Base-by-base conservation (phyloP, 305 asterid genomes). In the Solanum chacoense region DNA sequence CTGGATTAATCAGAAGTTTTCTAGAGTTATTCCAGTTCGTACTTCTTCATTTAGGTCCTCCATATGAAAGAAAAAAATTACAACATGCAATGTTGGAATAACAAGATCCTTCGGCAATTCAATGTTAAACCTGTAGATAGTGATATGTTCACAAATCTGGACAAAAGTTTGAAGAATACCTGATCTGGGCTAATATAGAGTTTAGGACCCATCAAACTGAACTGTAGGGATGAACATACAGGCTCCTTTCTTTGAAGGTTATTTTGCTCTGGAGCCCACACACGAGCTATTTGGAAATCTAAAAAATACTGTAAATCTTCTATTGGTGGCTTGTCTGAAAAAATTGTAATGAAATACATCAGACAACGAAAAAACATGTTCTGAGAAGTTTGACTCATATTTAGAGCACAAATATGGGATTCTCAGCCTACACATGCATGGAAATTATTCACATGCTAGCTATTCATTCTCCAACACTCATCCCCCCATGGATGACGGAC, bases 201-300 rank as follows among this genome's bases (percentile, higher is more conserved):
- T 93, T 97, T 97, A 85, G 99, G 99, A 45, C 99, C 99, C 98
- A 97, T 97, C 93, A 97, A 93, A 89, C 99, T 97, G 94, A 97
- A 96, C 90, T 96, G 99, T 78, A 97, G 98, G 78, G 95, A 93
- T 10, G 94, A 88, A 84, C 99, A 97, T 13, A 97, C 99, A 12
- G 99, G 99, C 90, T 94, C 99, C 93, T 97, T 97, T 86, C 99
- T 87, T 79, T 94, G 99, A 89, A 94, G 93, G 88, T 91, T 95
- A 91, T 94, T 97, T 90, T 93, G 98, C 91, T 97, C 99, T 14
- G 99, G 99, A 87, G 99, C 99, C 99, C 99, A 97, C 88, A 89
- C 95, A 72, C 94, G 95, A 89, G 98, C 88, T 90, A 97, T 97
- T 94, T 97, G 99, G 91, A 96, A 97, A 92, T 97, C 99, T 87